These are phyloP conservation scores for Capsicum rhomboideum DNA, from an alignment of 257 asterid species.

Conservation along the genomic window DNA sequence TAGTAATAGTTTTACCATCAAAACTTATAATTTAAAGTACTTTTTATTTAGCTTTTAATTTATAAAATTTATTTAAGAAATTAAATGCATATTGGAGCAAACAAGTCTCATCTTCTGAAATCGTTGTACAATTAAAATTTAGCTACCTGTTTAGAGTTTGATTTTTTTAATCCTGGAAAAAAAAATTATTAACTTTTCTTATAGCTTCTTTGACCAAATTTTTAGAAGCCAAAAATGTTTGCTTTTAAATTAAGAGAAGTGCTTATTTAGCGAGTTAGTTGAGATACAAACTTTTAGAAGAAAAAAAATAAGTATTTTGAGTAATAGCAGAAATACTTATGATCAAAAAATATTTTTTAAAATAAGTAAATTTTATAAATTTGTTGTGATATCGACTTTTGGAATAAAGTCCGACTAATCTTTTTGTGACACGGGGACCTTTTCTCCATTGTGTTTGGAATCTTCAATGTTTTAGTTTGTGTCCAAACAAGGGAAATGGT, in stretches of 20 bases:
- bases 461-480: neutral
- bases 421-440: neutral
- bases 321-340: neutral
- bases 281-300: neutral
- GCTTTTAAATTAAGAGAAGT: neutral
- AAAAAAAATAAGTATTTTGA: neutral
- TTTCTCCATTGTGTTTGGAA: neutral
- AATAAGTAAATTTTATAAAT: neutral
- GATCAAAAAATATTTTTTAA: neutral
- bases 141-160: neutral
- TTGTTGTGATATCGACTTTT: rapidly evolving
- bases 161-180: neutral
- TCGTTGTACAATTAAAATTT: neutral
- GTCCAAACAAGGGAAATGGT: neutral
- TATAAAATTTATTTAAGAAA: neutral
- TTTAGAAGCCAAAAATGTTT: neutral
- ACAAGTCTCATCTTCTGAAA: neutral
- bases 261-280: neutral
- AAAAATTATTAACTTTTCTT: neutral
- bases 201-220: neutral
- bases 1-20: neutral
- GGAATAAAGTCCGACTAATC: neutral
- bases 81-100: neutral
- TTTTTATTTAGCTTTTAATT: neutral
- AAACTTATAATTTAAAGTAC: neutral